Percentiles rank a stretch among this genome's conserved stretches.
Evolutionary conservation across 2,329 filamentous ascomycete genomes (phyloP).

Genomic region (Diaporthe vaccinii): DNA sequence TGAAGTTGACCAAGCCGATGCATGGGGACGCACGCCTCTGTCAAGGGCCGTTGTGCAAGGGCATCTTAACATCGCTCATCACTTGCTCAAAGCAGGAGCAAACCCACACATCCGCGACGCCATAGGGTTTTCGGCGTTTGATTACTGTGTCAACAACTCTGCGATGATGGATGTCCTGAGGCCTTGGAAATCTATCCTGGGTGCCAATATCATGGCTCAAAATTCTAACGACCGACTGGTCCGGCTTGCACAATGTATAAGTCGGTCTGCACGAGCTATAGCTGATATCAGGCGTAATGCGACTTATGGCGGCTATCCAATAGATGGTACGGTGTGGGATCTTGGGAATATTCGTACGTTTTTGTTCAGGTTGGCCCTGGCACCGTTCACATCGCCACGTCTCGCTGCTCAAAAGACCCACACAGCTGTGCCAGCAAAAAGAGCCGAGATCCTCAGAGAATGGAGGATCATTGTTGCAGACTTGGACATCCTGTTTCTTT

Average conservation of each 20-base stretch:
- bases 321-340: neutral
- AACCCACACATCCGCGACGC: neutral
- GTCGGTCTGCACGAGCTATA: neutral
- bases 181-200: neutral
- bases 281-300: neutral
- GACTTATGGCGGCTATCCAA: accelerated
- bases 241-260: neutral
- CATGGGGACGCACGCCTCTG: neutral
- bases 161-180: neutral
- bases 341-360: neutral
- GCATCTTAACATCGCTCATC: neutral
- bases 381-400: neutral
- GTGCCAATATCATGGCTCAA: neutral
- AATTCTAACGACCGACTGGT: neutral
- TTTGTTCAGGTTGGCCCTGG: neutral
- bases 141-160: neutral
- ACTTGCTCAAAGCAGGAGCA: neutral
- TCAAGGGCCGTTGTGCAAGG: neutral
- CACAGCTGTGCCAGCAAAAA: neutral
- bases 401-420: no score
- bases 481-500: accelerated
- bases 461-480: neutral
- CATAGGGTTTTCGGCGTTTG: neutral
- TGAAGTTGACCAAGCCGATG: neutral
- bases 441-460: neutral